These are phyloP conservation scores for Fraxinus anomala DNA, from an alignment of 257 asterid species.

Conservation along the genomic window DNA sequence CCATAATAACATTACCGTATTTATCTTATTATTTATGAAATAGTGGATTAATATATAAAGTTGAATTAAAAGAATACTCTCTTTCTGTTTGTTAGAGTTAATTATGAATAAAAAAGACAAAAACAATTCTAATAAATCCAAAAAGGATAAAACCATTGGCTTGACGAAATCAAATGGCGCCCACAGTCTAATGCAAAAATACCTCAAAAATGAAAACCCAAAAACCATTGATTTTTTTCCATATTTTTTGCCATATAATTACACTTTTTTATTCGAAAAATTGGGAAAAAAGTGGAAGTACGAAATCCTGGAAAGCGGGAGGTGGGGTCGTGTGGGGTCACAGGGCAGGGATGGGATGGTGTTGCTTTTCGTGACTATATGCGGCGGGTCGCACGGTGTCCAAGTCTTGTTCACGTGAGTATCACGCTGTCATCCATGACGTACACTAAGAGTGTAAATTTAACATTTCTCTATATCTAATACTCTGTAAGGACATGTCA, in stretches of 20 bases:
- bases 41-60: too few species aligned
- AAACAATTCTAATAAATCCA: not conserved
- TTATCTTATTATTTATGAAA: too few species aligned
- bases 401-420: constrained; percentile 27
- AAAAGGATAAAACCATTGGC: constrained; percentile 24
- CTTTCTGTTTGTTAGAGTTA: not conserved
- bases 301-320: constrained; percentile 49
- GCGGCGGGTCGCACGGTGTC: constrained; percentile 34
- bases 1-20: too few species aligned
- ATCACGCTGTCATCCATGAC: constrained; percentile 9
- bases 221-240: not conserved
- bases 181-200: constrained; percentile 30
- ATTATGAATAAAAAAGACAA: not conserved
- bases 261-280: not conserved
- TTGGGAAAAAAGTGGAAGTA: constrained; percentile 3
- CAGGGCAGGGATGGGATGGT: not conserved
- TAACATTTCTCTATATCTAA: too few species aligned
- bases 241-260: not conserved
- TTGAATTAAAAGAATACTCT: not conserved
- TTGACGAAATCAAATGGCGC: constrained; percentile 29
- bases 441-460: too few species aligned
- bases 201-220: not conserved
- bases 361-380: constrained; percentile 36
- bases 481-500: too few species aligned
- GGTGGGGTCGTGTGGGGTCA: constrained; percentile 13